Evolutionary conservation across 164 flowering plant species (phyloP).

Genomic region (Magnolia officinalis): DNA sequence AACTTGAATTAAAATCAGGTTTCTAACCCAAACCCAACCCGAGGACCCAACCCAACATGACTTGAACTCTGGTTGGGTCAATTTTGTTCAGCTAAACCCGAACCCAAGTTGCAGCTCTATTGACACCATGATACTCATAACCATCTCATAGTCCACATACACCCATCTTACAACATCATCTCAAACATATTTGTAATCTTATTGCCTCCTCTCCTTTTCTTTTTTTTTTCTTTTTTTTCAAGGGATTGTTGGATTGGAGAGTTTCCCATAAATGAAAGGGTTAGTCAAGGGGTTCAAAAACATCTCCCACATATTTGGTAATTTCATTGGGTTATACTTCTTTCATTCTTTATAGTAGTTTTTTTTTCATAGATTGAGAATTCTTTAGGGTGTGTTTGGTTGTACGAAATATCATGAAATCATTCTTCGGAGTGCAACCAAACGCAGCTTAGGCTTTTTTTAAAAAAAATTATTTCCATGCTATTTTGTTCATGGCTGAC

Average conservation of each 20-base stretch:
- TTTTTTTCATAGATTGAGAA: neutral
- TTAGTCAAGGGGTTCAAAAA: constrained; percentile 58
- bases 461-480: neutral
- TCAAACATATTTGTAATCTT: neutral
- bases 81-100: too few species aligned
- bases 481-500: constrained; percentile 2
- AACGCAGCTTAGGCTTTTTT: neutral
- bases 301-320: constrained; percentile 66
- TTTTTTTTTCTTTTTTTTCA: neutral
- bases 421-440: neutral
- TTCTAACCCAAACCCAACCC: too few species aligned
- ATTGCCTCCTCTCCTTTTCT: neutral
- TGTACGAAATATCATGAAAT: neutral
- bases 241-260: neutral
- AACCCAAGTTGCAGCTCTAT: too few species aligned
- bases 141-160: too few species aligned
- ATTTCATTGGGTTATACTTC: neutral
- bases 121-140: too few species aligned
- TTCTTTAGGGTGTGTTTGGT: neutral
- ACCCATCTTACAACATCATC: too few species aligned
- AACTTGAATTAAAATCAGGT: too few species aligned
- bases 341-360: neutral
- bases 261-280: constrained; percentile 49
- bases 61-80: too few species aligned
- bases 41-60: too few species aligned